phyloP scores from a whole-genome alignment of 176 grass and related monocot species.

The Avena sativa region DNA sequence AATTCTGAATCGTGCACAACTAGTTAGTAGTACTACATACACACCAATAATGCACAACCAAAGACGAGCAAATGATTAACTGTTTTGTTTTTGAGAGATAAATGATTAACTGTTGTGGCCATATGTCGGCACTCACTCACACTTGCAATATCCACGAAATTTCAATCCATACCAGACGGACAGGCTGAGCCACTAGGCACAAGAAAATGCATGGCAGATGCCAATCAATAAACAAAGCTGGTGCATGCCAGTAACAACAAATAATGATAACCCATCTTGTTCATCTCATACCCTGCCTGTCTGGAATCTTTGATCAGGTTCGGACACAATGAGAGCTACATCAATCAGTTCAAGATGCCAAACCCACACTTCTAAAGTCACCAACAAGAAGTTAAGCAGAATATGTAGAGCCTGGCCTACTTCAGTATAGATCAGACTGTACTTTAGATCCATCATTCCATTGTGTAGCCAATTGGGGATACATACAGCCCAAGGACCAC shows the following conservation, averaged over 20 bases:
- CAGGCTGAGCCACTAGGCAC: neutral
- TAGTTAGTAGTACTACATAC: too few species aligned
- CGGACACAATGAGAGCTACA: neutral
- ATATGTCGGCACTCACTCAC: neutral
- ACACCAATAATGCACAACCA: neutral
- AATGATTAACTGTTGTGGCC: neutral
- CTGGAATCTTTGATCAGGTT: constrained; percentile 23
- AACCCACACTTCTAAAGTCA: neutral
- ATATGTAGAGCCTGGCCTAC: neutral
- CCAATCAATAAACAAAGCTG: neutral
- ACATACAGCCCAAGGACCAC: neutral
- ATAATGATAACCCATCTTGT: neutral
- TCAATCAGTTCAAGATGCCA: constrained; percentile 8
- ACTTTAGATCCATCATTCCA: constrained; percentile 18
- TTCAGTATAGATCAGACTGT: neutral
- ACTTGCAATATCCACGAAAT: neutral
- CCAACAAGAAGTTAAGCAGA: neutral
- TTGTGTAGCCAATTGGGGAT: neutral
- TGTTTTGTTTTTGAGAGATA: too few species aligned
- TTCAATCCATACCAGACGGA: neutral
- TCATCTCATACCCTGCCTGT: neutral
- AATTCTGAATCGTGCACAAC: neutral
- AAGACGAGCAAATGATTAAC: neutral
- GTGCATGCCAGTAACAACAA: neutral
- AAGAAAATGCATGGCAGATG: neutral